Conservation (phyloP, 768 basidiomycete genomes). For the Polyporus arcularius region DNA sequence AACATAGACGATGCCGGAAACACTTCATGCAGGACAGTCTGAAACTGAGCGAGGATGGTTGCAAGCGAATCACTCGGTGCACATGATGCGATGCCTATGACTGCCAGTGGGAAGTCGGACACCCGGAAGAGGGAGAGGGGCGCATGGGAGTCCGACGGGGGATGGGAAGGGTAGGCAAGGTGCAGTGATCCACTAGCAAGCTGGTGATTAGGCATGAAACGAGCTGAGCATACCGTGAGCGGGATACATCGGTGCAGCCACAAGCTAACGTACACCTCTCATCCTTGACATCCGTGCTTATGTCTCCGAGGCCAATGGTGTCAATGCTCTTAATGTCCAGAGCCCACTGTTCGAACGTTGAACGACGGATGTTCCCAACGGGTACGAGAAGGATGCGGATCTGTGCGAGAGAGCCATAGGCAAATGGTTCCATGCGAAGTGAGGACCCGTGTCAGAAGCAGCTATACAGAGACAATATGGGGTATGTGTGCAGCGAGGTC, state of each 20-base stretch:
- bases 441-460: not conserved
- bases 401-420: conserved; percentile 84
- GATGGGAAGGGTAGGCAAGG: conserved; percentile 76
- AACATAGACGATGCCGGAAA: conserved; percentile 69
- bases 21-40: conserved; percentile 59
- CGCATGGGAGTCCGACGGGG: conserved; percentile 65
- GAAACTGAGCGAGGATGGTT: conserved; percentile 64
- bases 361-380: conserved; percentile 69
- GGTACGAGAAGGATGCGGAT: conserved; percentile 85
- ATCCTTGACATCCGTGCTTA: conserved; percentile 77
- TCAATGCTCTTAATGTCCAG: conserved; percentile 74
- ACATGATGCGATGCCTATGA: conserved; percentile 84
- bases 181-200: conserved; percentile 81
- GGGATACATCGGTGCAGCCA: conserved; percentile 2
- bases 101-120: conserved; percentile 82
- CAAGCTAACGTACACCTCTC: conserved; percentile 58
- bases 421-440: conserved; percentile 60
- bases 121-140: conserved; percentile 73
- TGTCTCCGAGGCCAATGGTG: conserved; percentile 75
- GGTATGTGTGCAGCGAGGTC: not conserved
- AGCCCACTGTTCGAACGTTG: conserved; percentile 75
- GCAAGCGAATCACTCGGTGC: conserved; percentile 54
- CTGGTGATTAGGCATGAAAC: conserved; percentile 74
- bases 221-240: conserved; percentile 43
- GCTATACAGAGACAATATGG: not conserved